These are phyloP conservation scores for Gracilaria caudata DNA, from an alignment of 23 red algal genomes.

Conservation along the genomic window DNA sequence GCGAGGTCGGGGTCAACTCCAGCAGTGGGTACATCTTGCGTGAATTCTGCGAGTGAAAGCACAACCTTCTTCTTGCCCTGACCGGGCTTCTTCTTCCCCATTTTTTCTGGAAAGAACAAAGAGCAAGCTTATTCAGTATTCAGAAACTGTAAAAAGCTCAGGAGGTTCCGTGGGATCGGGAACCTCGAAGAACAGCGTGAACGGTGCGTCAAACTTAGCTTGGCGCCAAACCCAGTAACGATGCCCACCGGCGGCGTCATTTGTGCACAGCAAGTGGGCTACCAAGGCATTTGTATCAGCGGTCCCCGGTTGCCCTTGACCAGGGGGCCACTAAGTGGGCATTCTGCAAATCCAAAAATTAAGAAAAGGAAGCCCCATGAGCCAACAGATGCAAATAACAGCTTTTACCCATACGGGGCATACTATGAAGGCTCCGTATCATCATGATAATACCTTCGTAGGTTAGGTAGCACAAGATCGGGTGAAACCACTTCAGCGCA, in stretches of 20 bases:
- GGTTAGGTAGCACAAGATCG: too few relatives aligned
- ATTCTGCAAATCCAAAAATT: neutral
- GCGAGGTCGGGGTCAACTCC: constrained; percentile 29
- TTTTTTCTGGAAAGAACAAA: neutral
- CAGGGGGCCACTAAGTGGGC: neutral
- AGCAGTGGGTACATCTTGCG: constrained; percentile 14
- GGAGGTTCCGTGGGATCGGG: constrained; percentile 11
- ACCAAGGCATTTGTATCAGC: neutral
- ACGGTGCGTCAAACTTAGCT: neutral
- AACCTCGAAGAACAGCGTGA: neutral
- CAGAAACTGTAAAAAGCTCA: neutral
- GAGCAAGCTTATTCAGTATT: neutral
- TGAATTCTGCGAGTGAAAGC: constrained; percentile 71
- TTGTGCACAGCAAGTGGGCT: neutral
- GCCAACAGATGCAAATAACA: too few relatives aligned
- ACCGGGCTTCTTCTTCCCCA: constrained; percentile 49
- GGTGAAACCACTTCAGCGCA: too few relatives aligned
- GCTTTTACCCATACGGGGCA: too few relatives aligned
- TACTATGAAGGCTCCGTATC: too few relatives aligned
- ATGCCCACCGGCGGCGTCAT: neutral
- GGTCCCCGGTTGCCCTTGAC: too few relatives aligned
- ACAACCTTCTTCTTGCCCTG: constrained; percentile 31
- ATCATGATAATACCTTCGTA: too few relatives aligned
- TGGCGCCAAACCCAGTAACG: neutral
- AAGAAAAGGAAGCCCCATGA: too few relatives aligned